phyloP scores from a whole-genome alignment of 352 stramenopile species.

The Phytophthora parvispora region DNA sequence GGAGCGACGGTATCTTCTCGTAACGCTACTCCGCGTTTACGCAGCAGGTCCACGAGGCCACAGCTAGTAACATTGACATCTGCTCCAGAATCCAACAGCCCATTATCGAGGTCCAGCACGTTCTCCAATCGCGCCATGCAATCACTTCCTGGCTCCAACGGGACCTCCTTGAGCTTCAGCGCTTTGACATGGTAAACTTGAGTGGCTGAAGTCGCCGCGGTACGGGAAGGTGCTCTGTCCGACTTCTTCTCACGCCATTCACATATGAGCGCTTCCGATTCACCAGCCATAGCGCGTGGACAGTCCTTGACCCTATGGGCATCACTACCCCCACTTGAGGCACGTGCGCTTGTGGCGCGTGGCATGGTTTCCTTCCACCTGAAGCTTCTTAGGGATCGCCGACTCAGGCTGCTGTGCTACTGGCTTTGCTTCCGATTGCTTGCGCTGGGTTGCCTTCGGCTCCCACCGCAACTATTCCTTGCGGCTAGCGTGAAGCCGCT shows the following conservation, averaged over 20 bases:
- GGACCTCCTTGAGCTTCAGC: background rate
- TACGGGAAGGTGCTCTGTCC: background rate
- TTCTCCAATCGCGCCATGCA: background rate
- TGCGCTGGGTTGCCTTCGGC: background rate
- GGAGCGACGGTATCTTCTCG: background rate
- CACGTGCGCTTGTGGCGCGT: background rate
- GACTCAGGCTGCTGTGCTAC: background rate
- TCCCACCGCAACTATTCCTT: conserved; percentile 15
- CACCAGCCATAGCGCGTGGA: background rate
- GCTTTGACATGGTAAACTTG: background rate
- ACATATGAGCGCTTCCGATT: background rate
- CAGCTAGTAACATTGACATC: background rate
- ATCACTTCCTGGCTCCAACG: background rate
- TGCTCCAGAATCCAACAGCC: background rate
- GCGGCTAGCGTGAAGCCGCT: conserved; percentile 2
- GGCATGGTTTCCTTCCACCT: background rate
- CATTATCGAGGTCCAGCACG: background rate
- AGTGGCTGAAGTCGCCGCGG: background rate
- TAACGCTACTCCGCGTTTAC: background rate
- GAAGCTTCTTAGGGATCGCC: background rate
- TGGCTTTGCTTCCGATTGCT: background rate
- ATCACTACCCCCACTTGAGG: background rate
- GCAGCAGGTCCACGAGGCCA: background rate
- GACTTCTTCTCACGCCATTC: background rate
- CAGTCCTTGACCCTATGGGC: background rate